phyloP scores from a whole-genome alignment of 345 rosid genomes.

The Trapa incisa region DNA sequence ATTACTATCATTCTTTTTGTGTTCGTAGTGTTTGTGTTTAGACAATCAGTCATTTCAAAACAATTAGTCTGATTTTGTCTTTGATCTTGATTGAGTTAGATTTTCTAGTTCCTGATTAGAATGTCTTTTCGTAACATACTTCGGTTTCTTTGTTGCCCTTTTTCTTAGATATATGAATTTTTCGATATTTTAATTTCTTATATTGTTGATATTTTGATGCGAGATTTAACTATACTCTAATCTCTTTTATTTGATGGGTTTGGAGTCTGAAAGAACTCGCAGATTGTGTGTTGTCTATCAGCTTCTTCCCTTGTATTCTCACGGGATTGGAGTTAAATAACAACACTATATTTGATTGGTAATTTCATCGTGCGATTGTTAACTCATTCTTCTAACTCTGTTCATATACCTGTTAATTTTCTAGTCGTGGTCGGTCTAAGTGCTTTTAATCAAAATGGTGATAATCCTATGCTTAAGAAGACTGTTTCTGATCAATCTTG shows the following conservation, averaged over 20 bases:
- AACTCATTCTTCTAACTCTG: neutral
- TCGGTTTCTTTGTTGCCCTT: neutral
- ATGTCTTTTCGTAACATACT: too few relatives aligned
- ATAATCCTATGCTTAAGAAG: too few relatives aligned
- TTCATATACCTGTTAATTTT: too few relatives aligned
- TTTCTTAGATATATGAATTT: neutral
- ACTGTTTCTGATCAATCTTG: too few relatives aligned
- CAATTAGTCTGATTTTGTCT: too few relatives aligned
- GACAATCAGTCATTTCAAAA: too few relatives aligned
- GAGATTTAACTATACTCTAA: slow-evolving; percentile 44
- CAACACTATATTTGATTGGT: slow-evolving; percentile 1
- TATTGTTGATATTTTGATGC: neutral
- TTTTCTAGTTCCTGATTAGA: too few relatives aligned
- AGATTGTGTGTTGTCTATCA: slow-evolving; percentile 12
- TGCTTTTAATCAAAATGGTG: too few relatives aligned
- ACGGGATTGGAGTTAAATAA: slow-evolving; percentile 9
- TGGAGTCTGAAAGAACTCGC: slow-evolving; percentile 17
- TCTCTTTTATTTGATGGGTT: neutral
- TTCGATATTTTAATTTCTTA: neutral
- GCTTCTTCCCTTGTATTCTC: slow-evolving; percentile 8
- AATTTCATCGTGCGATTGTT: neutral
- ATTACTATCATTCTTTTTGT: too few relatives aligned
- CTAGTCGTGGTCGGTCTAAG: too few relatives aligned
- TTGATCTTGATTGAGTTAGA: too few relatives aligned
- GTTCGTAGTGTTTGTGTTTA: too few relatives aligned